Conservation (phyloP, 1,139 yeast species). For the Pneumocystis wakefieldiae region DNA sequence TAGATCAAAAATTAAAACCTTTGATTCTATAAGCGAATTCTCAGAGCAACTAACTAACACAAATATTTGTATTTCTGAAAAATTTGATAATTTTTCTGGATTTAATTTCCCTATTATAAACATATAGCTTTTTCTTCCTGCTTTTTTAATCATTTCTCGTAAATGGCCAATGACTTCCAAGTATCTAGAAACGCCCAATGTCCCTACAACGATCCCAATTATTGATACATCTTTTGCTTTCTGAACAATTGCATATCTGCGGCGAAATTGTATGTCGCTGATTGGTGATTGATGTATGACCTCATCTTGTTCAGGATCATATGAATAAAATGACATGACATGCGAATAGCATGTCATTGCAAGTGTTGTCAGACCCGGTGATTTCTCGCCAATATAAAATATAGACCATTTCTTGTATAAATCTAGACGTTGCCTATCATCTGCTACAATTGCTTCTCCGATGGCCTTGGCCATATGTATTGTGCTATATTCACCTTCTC, state of each 20-base stretch:
- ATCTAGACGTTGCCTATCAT: not conserved
- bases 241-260: constrained; percentile 73
- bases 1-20: constrained; percentile 31
- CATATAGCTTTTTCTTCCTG: constrained; percentile 81
- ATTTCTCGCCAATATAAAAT: constrained; percentile 60
- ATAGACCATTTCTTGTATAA: constrained; percentile 29
- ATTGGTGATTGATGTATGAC: constrained; percentile 6
- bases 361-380: constrained; percentile 43
- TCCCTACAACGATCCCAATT: constrained; percentile 77
- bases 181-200: constrained; percentile 40
- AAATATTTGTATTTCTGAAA: constrained; percentile 86
- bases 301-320: constrained; percentile 4
- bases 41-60: constrained; percentile 88
- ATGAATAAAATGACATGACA: constrained; percentile 7
- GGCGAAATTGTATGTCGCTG: constrained; percentile 33
- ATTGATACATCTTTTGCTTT: constrained; percentile 84
- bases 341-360: constrained; percentile 11
- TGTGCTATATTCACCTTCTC: not conserved
- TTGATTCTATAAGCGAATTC: constrained; percentile 54
- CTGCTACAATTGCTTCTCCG: not conserved
- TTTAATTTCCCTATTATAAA: constrained; percentile 98
- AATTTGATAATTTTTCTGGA: constrained; percentile 89
- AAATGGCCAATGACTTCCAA: constrained; percentile 10
- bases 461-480: not conserved
- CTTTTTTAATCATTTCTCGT: constrained; percentile 43